Conservation (phyloP, 306 rosid species). For the Rosa persica region DNA sequence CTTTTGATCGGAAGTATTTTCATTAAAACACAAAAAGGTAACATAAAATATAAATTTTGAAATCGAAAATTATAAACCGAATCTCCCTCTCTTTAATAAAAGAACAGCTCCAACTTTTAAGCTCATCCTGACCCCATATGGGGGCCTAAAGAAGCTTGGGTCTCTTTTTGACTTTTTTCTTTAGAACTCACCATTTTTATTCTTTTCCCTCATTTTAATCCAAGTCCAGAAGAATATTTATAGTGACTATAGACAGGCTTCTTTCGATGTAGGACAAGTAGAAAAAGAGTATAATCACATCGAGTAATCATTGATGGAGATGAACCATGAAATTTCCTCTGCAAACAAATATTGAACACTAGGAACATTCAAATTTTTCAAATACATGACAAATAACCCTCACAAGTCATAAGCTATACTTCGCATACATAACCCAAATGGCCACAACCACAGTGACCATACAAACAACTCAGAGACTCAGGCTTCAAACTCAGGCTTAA, state of each 20-base stretch:
- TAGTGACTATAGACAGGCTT: background rate
- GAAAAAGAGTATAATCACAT: background rate
- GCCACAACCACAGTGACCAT: constrained; percentile 28
- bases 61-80: too few relatives aligned
- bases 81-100: too few relatives aligned
- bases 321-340: background rate
- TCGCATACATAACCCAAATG: background rate
- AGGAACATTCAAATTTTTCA: background rate
- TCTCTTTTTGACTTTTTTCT: background rate
- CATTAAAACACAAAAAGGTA: too few relatives aligned
- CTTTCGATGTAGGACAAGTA: background rate
- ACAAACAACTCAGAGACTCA: background rate
- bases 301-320: background rate
- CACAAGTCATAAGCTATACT: constrained; percentile 14
- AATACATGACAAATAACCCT: background rate
- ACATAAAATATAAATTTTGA: too few relatives aligned
- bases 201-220: background rate
- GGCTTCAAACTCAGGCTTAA: constrained; percentile 69
- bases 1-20: too few relatives aligned
- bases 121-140: too few relatives aligned
- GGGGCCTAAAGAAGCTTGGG: too few relatives aligned
- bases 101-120: too few relatives aligned
- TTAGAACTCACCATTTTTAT: background rate
- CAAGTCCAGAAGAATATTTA: background rate
- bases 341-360: background rate